Evolutionary conservation across 2,329 filamentous ascomycete species (phyloP).

Genomic region (Fusarium sp.): DNA sequence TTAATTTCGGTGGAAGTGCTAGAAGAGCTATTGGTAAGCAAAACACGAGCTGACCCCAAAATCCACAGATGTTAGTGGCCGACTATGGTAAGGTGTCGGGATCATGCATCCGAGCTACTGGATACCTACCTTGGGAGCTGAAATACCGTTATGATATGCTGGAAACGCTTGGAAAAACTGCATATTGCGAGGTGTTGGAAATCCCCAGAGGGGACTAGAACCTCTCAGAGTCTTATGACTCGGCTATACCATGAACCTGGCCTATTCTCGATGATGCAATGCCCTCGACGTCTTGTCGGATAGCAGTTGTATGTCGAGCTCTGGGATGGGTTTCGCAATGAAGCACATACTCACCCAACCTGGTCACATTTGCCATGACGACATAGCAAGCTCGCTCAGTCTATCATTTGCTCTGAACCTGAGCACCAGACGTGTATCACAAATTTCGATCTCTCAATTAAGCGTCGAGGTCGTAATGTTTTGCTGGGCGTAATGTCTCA

Average conservation of each 20-base stretch:
- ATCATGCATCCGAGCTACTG: slow-evolving; percentile 2
- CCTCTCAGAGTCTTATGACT: neutral
- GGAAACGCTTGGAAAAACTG: neutral
- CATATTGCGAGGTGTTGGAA: neutral
- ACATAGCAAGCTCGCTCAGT: too few species aligned
- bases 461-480: too few species aligned
- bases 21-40: neutral
- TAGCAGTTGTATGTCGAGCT: neutral
- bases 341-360: neutral
- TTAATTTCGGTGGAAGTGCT: neutral
- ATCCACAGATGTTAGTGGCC: neutral
- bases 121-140: neutral
- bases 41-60: slow-evolving; percentile 2
- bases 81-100: neutral
- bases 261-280: slow-evolving; percentile 12
- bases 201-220: neutral
- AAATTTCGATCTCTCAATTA: too few species aligned
- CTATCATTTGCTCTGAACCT: too few species aligned
- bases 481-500: too few species aligned
- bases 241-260: neutral
- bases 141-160: neutral
- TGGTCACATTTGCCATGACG: neutral
- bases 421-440: too few species aligned
- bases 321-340: neutral
- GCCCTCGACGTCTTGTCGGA: neutral